A percentile compares a stretch with the other conserved stretches of the same genome.
These are phyloP conservation scores for Rubroshorea leprosula DNA, from an alignment of 345 rosid genomes.

Conservation along the genomic window DNA sequence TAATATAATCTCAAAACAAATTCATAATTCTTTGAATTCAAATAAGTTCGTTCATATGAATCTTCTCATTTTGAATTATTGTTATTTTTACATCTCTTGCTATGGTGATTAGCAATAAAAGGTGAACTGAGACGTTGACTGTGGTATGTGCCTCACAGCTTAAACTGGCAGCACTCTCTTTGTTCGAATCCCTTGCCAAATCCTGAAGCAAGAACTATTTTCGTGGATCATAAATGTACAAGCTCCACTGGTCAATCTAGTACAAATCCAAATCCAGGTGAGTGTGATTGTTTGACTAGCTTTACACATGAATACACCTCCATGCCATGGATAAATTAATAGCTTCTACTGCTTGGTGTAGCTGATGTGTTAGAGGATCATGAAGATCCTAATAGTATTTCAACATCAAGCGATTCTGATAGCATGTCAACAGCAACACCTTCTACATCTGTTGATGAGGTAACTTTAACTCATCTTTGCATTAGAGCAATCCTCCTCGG, in stretches of 20 bases:
- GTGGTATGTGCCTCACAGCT: constrained; percentile 25
- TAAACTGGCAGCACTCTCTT: constrained; percentile 44
- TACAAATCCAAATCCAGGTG: no score
- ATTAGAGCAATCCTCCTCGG: not conserved
- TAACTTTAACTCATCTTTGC: no score
- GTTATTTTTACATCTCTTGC: not conserved
- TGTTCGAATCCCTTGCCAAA: constrained; percentile 31
- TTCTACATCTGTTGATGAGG: no score
- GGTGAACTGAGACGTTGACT: not conserved
- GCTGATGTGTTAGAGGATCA: constrained; percentile 21
- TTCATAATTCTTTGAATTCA: not conserved
- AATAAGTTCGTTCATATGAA: no score
- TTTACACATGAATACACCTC: no score
- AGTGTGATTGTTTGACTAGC: no score
- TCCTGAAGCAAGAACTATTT: constrained; percentile 36
- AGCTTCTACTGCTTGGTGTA: no score
- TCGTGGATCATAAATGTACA: constrained; percentile 35
- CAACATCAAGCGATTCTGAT: constrained; percentile 18
- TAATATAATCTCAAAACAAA: constrained; percentile 3
- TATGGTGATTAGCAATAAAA: not conserved
- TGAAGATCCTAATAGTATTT: constrained; percentile 16
- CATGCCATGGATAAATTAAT: no score
- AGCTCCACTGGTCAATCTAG: constrained; percentile 21
- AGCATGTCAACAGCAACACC: no score
- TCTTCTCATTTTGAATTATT: no score